phyloP scores from a whole-genome alignment of 345 rosid species.

The Heritiera littoralis region DNA sequence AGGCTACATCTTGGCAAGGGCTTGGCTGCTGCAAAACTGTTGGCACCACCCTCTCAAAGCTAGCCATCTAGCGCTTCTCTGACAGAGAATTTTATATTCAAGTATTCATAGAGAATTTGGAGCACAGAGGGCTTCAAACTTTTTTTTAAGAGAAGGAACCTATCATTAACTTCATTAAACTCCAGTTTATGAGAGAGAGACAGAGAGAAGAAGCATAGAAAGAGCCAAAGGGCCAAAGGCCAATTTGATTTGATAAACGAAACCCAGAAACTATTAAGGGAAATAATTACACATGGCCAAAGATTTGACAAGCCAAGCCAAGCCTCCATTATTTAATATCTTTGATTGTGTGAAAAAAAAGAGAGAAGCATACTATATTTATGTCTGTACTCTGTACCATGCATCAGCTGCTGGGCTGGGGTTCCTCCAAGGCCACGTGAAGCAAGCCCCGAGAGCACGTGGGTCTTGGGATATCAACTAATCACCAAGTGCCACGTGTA shows the following conservation, averaged over 20 bases:
- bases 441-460: constrained; percentile 26
- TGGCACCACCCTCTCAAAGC: neutral
- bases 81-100: neutral
- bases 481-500: constrained; percentile 19
- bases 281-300: constrained; percentile 8
- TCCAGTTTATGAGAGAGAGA: neutral
- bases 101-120: constrained; percentile 3
- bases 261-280: neutral
- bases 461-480: constrained; percentile 17
- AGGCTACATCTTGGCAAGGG: constrained; percentile 44
- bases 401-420: neutral
- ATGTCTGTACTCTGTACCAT: constrained; percentile 5
- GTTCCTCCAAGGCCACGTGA: constrained; percentile 36
- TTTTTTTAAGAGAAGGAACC: too few species aligned
- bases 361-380: neutral
- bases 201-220: neutral
- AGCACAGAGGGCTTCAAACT: neutral
- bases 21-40: neutral
- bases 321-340: constrained; percentile 18
- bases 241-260: neutral
- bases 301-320: constrained; percentile 29
- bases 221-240: neutral
- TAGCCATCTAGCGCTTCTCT: neutral
- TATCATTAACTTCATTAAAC: too few species aligned
- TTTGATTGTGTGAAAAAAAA: neutral